Base-by-base conservation (phyloP, 306 rosid genomes). In the Arachis stenosperma region DNA sequence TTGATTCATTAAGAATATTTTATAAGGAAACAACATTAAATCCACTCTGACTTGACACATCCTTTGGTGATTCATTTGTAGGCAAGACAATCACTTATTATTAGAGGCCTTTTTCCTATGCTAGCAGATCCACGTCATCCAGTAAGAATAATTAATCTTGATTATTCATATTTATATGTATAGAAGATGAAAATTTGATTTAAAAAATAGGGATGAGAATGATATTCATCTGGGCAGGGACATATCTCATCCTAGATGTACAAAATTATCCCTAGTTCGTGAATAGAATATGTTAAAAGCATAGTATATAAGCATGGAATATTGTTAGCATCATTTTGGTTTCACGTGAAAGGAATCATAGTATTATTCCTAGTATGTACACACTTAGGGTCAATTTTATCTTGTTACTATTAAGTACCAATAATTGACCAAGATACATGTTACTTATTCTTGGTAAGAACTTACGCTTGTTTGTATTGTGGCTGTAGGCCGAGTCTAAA, bases 101-200 rank as follows among this genome's bases (percentile, higher is more conserved):
- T 92, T 36, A 90, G 98, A 77, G 98, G 96, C 47, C 94, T 92
- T 69, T 92, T 90, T 81, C 96, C 98, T 30, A 87, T 88, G 92
- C 98, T 92, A 66, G 98, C 98, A 56, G 98, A 92, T 81, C 96
- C 98, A 8, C 85, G 96, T 56, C 98, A 92, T 75, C 96, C 98
- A 13, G 98, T 92, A 85, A 87, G 97, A 74, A 29, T 62, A 22
- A 51, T 56, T 58, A n/a, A 65, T 43, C 55, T 58, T 52, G 33
- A n/a, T 65, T 58, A 9, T 36, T 42, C 7, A 6, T 42, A 6
- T 42, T 5, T 5, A 42, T 42, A 42, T 42, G 8, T 42, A 42
- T 42, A 42, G 2, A 5, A 42, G 46, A 42, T 42, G 46, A 42
- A 42, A 42, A 42, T 42, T 75, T 40, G 63, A 69, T 33, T 41